A percentile compares a stretch with the other conserved stretches of the same genome.
Evolutionary conservation across 2,329 filamentous ascomycete genomes (phyloP).

Genomic region (Pseudogymnoascus sp.): DNA sequence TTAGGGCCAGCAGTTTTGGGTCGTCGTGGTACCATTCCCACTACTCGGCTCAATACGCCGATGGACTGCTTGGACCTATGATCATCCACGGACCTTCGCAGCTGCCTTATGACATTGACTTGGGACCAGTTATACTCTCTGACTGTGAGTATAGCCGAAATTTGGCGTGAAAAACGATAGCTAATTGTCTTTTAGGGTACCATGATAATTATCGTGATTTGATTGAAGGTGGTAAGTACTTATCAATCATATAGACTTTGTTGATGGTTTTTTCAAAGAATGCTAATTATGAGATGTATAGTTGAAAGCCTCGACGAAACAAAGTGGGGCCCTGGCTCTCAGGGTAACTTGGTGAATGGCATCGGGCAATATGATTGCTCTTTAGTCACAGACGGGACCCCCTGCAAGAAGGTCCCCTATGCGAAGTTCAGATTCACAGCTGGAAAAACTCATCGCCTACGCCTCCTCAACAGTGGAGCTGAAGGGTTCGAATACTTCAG

Average conservation of each 20-base stretch:
- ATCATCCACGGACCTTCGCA: conserved; percentile 54
- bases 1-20: conserved; percentile 34
- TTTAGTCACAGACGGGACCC: too few species aligned
- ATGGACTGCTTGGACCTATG: conserved; percentile 51
- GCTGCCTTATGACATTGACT: conserved; percentile 53
- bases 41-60: conserved; percentile 37
- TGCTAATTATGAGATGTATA: too few species aligned
- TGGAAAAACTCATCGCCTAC: conserved; percentile 39
- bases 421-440: conserved; percentile 32
- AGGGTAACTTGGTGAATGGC: conserved; percentile 29
- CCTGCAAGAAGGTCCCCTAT: too few species aligned
- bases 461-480: conserved; percentile 42
- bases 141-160: too few species aligned
- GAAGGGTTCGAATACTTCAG: conserved; percentile 38
- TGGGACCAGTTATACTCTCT: conserved; percentile 41
- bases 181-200: too few species aligned
- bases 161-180: too few species aligned
- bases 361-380: conserved; percentile 24
- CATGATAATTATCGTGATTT: too few species aligned
- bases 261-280: too few species aligned
- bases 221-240: too few species aligned
- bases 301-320: too few species aligned
- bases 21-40: conserved; percentile 56
- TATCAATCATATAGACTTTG: too few species aligned
- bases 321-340: neutral